Evolutionary conservation across 805 yeast species (phyloP), one percentile per base, ranked within the genome.

Genomic region (Candida schatavii): DNA sequence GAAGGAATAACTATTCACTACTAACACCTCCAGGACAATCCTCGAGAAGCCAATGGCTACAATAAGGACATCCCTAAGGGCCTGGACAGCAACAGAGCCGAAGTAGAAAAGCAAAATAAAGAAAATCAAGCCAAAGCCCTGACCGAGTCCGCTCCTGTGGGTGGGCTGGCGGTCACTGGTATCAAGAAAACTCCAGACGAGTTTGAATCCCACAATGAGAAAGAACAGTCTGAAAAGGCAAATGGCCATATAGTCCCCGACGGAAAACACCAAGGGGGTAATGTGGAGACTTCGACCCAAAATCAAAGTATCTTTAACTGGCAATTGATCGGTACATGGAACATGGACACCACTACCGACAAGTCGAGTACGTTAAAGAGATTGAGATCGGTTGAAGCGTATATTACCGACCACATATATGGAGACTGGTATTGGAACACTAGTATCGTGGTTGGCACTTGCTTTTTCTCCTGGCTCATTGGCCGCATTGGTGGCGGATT

Each of bases 341-440:
- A 61, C 23, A 39, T 40, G 5, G 44, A 41, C 3, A 20, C 37
- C 22, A 33, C 38, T 28, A 37, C 19, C 5, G 68, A 66, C 40
- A 68, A 67, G 41, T 23, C 29, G 27, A 43, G 51, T 11, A 46
- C 59, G 5, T 56, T 66, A 45, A 38, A 55, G 26, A 42, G 44
- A n/a, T 37, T 60, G 22, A 62, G 65, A 23, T 57, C 64, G 3
- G 61, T 84, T 32, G 80, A 79, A 54, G 68, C 75, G 14, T 86
- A 82, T 48, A 78, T 86, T 30, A 56, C 73, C 39, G 93, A 86
- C 59, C 83, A 76, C 42, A 83, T 83, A 53, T 80, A 74, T 50
- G 78, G 83, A 11, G 95, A 86, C 59, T 74, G 82, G 70, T 85
- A 81, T 61, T 80, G 80, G 76, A 85, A 85, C 66, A 72, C 81